Percentiles rank a stretch among this genome's conserved stretches.
These are phyloP conservation scores for Diospyros lotus DNA, from an alignment of 148 eudicot species.

Conservation along the genomic window DNA sequence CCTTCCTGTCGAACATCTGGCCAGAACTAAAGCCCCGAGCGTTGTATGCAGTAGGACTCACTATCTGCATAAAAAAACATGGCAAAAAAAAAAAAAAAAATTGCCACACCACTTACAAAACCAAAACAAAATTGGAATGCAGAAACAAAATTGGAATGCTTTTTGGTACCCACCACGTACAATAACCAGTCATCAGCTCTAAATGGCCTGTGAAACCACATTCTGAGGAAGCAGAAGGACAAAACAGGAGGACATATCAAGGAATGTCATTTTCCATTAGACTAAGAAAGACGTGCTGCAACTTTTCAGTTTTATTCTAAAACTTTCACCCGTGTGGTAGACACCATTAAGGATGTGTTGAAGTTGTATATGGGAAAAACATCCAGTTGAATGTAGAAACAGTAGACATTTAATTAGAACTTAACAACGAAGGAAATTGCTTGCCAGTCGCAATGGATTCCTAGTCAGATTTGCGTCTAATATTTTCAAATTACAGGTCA, in stretches of 20 bases:
- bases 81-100: neutral
- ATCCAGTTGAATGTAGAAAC: neutral
- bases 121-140: neutral
- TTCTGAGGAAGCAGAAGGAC: constrained; percentile 44
- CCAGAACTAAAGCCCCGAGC: too few relatives aligned
- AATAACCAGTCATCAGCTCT: constrained; percentile 97
- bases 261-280: constrained; percentile 3
- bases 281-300: neutral
- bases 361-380: neutral
- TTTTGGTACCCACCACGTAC: constrained; percentile 58
- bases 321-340: neutral
- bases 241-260: neutral
- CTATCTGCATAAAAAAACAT: constrained; percentile 7
- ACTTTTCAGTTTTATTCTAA: neutral
- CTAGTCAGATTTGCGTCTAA: neutral
- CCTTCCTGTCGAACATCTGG: too few relatives aligned
- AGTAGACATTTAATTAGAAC: neutral
- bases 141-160: neutral
- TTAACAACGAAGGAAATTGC: neutral
- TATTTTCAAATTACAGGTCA: neutral
- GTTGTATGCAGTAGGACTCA: neutral
- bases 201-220: constrained; percentile 90
- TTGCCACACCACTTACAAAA: neutral
- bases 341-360: neutral
- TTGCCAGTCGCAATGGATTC: neutral